Base-by-base conservation (phyloP, 192 early-diverging fungal genomes). In the Pilaira anomala region DNA sequence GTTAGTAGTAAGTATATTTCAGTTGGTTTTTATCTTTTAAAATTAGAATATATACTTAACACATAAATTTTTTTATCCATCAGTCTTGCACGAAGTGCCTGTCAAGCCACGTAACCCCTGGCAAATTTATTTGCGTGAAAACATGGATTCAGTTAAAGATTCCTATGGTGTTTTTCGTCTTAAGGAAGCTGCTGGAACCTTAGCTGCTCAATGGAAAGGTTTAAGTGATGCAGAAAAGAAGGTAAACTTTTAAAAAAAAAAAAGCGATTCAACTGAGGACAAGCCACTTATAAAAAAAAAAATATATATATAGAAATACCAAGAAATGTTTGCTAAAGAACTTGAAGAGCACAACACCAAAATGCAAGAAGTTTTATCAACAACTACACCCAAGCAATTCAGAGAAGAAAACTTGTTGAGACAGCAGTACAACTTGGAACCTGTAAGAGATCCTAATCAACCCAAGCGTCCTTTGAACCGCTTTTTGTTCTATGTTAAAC, bases 91-190 rank as follows among this genome's bases (percentile, higher is more conserved):
- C 0, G 50, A 53, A 13, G 58, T 74, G 1, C 72, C 72, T 12
- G 9, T 45, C 16, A 61, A 66, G 28, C 72, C 72, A 21, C 61
- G 57, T 30, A 65, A 63, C 3, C 62, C 56, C 40, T 74, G 72
- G 72, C 72, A 74, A 25, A 48, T 74, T 7, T 74, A 25, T 30
- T 29, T 68, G 9, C 56, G 50, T 28, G 62, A 74, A 28, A 45
- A 60, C 11, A 26, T n/a, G n/a, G n/a, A n/a, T n/a, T n/a, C n/a
- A n/a, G n/a, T n/a, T n/a, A n/a, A n/a, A n/a, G n/a, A n/a, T n/a
- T n/a, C n/a, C n/a, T n/a, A n/a, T n/a, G n/a, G n/a, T n/a, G n/a
- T n/a, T n/a, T n/a, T n/a, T n/a, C n/a, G n/a, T n/a, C n/a, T 68
- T 0, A 13, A 33, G 4, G 18, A 59, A 3, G 39, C 28, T 53